Evolutionary conservation across 768 basidiomycete genomes (phyloP).

Genomic region (Phlebiopsis flavidoalba): DNA sequence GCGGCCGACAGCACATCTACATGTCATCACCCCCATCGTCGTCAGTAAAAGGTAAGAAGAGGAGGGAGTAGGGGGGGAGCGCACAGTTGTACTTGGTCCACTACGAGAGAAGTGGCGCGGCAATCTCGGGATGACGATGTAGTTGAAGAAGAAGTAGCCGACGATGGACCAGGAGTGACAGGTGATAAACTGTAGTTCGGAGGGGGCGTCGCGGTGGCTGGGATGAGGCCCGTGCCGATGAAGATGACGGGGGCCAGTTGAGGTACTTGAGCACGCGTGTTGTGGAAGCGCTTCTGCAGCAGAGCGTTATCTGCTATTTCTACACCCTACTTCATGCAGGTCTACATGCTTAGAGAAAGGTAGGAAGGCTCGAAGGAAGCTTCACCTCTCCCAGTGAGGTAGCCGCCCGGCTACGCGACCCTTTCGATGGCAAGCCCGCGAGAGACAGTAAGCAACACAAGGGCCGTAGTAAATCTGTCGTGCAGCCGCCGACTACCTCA

Average conservation of each 20-base stretch:
- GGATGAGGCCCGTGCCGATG: conserved; percentile 63
- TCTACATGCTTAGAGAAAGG: too few relatives aligned
- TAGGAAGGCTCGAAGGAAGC: too few relatives aligned
- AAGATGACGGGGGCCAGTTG: conserved; percentile 48
- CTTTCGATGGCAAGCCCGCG: conserved; percentile 65
- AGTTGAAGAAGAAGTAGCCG: conserved; percentile 80
- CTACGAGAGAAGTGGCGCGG: conserved; percentile 64
- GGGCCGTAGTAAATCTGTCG: conserved; percentile 58
- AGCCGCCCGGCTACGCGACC: too few relatives aligned
- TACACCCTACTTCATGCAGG: too few relatives aligned
- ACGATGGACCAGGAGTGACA: conserved; percentile 74
- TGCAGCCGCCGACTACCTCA: too few relatives aligned
- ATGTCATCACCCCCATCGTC: background rate
- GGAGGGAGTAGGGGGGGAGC: conserved; percentile 10
- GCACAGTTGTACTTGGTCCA: conserved; percentile 81
- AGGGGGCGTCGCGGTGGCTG: conserved; percentile 83
- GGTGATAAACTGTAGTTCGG: too few relatives aligned
- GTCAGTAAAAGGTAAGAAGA: too few relatives aligned
- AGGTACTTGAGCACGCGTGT: conserved; percentile 61
- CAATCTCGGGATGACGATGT: conserved; percentile 59
- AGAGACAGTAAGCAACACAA: conserved; percentile 80
- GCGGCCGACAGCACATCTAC: conserved; percentile 73
- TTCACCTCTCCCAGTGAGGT: too few relatives aligned
- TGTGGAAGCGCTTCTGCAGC: conserved; percentile 58
- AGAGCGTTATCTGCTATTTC: too few relatives aligned